Base-by-base conservation (phyloP, 2,329 filamentous ascomycete genomes). In the Penicillium janthinellum region DNA sequence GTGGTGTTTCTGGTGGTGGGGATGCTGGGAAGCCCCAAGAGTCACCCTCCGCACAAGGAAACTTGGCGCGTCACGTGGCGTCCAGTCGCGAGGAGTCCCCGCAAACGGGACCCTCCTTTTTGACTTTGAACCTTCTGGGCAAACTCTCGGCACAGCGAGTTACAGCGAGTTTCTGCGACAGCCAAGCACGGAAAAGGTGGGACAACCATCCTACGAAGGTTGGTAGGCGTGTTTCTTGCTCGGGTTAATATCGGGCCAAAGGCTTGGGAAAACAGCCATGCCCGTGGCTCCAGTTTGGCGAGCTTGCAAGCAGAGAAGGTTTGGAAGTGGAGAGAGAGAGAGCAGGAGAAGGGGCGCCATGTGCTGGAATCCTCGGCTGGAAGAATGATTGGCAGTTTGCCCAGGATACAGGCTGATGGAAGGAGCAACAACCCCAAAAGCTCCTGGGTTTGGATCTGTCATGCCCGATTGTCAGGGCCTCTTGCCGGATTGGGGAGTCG, bases 181-280 rank as follows among this genome's bases (percentile, higher is more conserved):
- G 50, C 50, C 35, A 53, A 53, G 15, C 12, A 12, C n/a, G 37
- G 31, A 6, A 28, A 41, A 12, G 41, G 35, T 28, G 35, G 50
- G 31, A 28, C 20, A 31, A 31, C 25, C 44, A 45, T 31, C 17
- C 15, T 45, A 34, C n/a, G 14, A 60, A 56, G 58, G 58, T 56
- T 56, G 52, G 39, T 20, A 28, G 52, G 52, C 52, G 31, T 45
- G 34, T 34, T 15, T 53, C 51, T 34, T 48, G 22, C 35, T 54
- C 59, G 59, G 59, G 41, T 31, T 56, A 61, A 61, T 61, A 50
- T 61, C 59, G 59, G 52, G 39, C 25, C 45, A 56, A 52, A 14
- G 38, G 1, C 56, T 56, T 45, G 41, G 41, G 55, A 61, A 41
- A 31, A 53, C 15, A 49, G 42, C n/a, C 44, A 5, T 47, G 22